phyloP scores from a whole-genome alignment of 306 rosid genomes.

The Alnus glutinosa region DNA sequence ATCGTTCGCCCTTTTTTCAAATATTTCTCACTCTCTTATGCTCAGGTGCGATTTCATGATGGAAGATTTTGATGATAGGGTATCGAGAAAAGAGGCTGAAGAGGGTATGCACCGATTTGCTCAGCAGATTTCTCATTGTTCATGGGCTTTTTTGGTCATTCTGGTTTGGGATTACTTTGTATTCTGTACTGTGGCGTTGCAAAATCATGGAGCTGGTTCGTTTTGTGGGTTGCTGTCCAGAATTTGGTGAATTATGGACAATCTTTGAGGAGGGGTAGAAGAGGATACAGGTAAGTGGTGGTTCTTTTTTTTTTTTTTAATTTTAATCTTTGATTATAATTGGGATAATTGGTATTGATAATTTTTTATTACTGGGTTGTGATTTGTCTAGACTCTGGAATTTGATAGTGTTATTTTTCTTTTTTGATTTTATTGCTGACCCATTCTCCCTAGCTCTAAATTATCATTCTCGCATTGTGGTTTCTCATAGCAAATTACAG shows the following conservation, averaged over 20 bases:
- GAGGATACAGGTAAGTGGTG: conserved; percentile 17
- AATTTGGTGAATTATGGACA: conserved; percentile 17
- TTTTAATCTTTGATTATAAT: neutral
- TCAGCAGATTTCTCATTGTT: neutral
- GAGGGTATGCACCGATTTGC: no score
- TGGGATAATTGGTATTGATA: neutral
- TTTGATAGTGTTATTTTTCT: neutral
- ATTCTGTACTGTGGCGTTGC: conserved; percentile 7
- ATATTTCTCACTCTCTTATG: no score
- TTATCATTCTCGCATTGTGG: neutral
- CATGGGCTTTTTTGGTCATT: conserved; percentile 17
- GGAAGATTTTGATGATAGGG: no score
- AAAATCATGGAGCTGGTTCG: conserved; percentile 14
- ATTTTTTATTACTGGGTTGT: neutral
- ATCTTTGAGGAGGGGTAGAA: conserved; percentile 19
- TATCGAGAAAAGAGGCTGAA: no score
- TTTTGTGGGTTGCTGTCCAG: conserved; percentile 2
- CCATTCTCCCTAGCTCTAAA: neutral
- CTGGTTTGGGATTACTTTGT: neutral
- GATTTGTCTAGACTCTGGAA: no score
- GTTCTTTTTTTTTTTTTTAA: neutral
- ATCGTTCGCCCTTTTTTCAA: no score
- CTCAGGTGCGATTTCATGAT: no score
- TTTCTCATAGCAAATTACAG: no score
- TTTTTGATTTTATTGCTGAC: neutral